Conservation (phyloP, 495 filamentous ascomycete genomes). For the Hypoxylon trugodes region DNA sequence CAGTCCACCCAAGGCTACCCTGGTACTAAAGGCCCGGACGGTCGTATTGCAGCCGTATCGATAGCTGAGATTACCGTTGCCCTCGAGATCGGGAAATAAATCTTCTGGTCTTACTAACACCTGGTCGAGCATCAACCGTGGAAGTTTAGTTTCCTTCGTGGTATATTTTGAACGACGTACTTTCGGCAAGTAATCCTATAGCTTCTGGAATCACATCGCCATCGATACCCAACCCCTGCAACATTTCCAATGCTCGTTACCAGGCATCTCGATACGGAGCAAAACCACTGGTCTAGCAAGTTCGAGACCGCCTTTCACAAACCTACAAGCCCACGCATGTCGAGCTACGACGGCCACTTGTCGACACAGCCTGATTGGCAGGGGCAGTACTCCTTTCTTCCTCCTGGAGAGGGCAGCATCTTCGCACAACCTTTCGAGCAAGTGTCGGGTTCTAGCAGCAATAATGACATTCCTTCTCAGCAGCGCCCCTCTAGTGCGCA, state of each 20-base stretch:
- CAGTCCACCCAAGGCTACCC: conserved; percentile 12
- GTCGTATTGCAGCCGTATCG: conserved; percentile 5
- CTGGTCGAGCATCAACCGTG: conserved; percentile 7
- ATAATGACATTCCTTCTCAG: conserved; percentile 53
- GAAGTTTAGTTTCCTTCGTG: conserved; percentile 13
- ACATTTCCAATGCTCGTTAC: conserved; percentile 68
- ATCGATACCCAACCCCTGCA: conserved; percentile 32
- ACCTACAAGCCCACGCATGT: conserved; percentile 65
- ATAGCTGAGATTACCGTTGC: conserved; percentile 12
- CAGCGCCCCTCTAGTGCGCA: conserved; percentile 50
- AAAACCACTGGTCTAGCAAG: conserved; percentile 67
- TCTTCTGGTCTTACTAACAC: conserved; percentile 9
- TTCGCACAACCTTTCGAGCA: conserved; percentile 61
- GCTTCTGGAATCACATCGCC: conserved; percentile 23
- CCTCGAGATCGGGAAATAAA: conserved; percentile 4
- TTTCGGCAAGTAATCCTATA: conserved; percentile 22
- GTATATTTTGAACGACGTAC: conserved; percentile 19
- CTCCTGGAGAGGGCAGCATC: conserved; percentile 58
- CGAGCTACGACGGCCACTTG: conserved; percentile 61
- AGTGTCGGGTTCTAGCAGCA: conserved; percentile 51
- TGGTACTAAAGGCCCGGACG: conserved; percentile 1
- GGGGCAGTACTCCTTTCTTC: conserved; percentile 64
- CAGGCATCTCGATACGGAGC: conserved; percentile 64
- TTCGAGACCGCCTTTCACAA: conserved; percentile 62
- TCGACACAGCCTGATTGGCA: conserved; percentile 68